Conservation (phyloP, 768 basidiomycete species). For the Russula lepida region DNA sequence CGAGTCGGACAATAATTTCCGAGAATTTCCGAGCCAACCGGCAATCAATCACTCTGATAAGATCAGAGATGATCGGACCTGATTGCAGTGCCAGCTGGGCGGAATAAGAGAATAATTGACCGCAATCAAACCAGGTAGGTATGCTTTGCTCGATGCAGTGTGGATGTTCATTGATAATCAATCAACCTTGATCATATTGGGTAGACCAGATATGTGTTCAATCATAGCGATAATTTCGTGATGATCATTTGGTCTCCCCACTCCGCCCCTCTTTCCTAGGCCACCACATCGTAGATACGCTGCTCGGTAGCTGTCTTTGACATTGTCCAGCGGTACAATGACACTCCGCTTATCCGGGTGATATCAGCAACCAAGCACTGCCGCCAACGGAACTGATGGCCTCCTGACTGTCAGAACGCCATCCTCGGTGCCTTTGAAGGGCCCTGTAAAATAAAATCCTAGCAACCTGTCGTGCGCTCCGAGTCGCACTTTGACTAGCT, state of each 20-base stretch:
- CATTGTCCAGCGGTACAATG: slow-evolving; percentile 83
- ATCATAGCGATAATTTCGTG: too few species aligned
- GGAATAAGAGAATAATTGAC: too few species aligned
- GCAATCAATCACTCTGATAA: too few species aligned
- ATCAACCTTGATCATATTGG: too few species aligned
- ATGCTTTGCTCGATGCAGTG: too few species aligned
- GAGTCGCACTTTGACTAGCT: slow-evolving; percentile 79
- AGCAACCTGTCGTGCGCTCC: slow-evolving; percentile 55
- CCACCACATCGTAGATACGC: slow-evolving; percentile 80
- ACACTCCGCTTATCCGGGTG: slow-evolving; percentile 83
- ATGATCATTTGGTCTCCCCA: background rate
- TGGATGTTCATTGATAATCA: too few species aligned
- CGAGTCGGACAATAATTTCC: too few species aligned
- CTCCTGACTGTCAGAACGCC: slow-evolving; percentile 69
- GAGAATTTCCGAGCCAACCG: too few species aligned
- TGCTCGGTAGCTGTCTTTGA: slow-evolving; percentile 85
- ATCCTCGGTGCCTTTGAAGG: slow-evolving; percentile 51
- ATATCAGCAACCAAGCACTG: slow-evolving; percentile 71
- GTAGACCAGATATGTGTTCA: too few species aligned
- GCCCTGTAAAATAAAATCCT: slow-evolving; percentile 36
- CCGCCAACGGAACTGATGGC: slow-evolving; percentile 77
- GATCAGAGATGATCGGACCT: too few species aligned
- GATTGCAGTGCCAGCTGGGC: too few species aligned
- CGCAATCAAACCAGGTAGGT: too few species aligned
- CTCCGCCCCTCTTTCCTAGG: slow-evolving; percentile 68